Conservation (phyloP, 805 yeast genomes). For the Candida awuae region DNA sequence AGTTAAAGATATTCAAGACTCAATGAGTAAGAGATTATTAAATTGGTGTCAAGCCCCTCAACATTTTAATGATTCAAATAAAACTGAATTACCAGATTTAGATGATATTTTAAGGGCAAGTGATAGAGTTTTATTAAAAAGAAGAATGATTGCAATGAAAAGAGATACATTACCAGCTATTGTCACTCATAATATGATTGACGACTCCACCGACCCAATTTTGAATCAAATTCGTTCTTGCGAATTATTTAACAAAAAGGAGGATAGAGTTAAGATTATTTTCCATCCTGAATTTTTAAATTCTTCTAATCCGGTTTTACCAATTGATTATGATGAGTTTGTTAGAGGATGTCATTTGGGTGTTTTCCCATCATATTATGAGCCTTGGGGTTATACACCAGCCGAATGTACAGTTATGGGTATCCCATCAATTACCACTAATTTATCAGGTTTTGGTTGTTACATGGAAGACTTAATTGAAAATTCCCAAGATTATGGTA, state of each 20-base stretch:
- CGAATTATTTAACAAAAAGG: conserved; percentile 79
- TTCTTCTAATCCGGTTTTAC: conserved; percentile 87
- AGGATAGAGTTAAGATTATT: conserved; percentile 87
- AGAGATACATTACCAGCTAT: conserved; percentile 88
- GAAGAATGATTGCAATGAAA: conserved; percentile 88
- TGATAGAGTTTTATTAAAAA: conserved; percentile 80
- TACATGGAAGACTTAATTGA: conserved; percentile 97
- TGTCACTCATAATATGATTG: conserved; percentile 94
- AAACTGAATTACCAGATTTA: conserved; percentile 51
- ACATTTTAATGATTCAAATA: conserved; percentile 37
- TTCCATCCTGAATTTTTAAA: conserved; percentile 97
- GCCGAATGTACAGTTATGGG: conserved; percentile 99
- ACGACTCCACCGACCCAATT: conserved; percentile 86
- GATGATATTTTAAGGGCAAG: conserved; percentile 80
- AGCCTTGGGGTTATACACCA: conserved; percentile 99
- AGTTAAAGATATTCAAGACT: conserved; percentile 76
- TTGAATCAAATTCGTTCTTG: conserved; percentile 87
- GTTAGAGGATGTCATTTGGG: conserved; percentile 98
- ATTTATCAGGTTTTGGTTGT: conserved; percentile 94
- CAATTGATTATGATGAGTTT: conserved; percentile 93
- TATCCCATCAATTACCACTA: conserved; percentile 94
- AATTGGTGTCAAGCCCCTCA: conserved; percentile 63
- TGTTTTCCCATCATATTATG: conserved; percentile 96
- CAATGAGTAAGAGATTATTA: conserved; percentile 79
- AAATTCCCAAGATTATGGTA: conserved; percentile 90